Evolutionary conservation across 2,329 filamentous ascomycete genomes (phyloP).

Genomic region (Pestalotiopsis sp.): DNA sequence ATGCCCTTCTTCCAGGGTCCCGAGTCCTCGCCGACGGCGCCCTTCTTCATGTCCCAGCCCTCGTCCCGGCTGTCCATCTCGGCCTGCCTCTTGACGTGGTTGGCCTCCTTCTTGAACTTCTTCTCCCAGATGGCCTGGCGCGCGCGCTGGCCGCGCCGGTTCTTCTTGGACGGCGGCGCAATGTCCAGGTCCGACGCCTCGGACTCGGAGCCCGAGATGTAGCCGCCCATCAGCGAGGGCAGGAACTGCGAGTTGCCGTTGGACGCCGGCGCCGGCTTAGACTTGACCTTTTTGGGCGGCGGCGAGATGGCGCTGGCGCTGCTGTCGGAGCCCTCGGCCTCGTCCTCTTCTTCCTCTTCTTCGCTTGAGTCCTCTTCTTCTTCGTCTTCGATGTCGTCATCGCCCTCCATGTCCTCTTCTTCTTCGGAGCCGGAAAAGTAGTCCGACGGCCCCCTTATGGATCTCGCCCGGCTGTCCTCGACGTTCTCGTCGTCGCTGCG

Average conservation of each 20-base stretch:
- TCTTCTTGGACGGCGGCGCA: constrained; percentile 62
- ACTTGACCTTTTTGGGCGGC: constrained; percentile 32
- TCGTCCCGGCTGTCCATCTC: constrained; percentile 41
- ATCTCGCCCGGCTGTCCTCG: constrained; percentile 24
- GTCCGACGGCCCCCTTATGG: constrained; percentile 16
- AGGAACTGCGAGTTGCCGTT: constrained; percentile 61
- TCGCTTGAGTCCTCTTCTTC: constrained; percentile 14
- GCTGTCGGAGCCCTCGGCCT: constrained; percentile 26
- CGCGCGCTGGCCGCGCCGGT: constrained; percentile 74
- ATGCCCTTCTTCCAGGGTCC: constrained; percentile 55
- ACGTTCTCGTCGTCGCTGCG: constrained; percentile 28
- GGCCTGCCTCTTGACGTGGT: constrained; percentile 54
- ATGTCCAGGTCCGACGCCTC: constrained; percentile 65
- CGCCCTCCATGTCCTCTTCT: constrained; percentile 18
- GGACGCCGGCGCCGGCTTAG: constrained; percentile 18
- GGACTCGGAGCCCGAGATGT: constrained; percentile 74
- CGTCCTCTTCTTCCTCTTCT: constrained; percentile 27
- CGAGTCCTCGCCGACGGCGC: constrained; percentile 48
- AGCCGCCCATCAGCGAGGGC: constrained; percentile 76
- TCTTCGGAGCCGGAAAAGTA: constrained; percentile 15
- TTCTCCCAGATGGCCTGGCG: constrained; percentile 78
- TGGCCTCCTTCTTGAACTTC: constrained; percentile 72
- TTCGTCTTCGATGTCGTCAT: not conserved
- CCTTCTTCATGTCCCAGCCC: constrained; percentile 60
- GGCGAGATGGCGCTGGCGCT: constrained; percentile 20